phyloP scores from a whole-genome alignment of 257 asterid species.

The Solanum virginianum region DNA sequence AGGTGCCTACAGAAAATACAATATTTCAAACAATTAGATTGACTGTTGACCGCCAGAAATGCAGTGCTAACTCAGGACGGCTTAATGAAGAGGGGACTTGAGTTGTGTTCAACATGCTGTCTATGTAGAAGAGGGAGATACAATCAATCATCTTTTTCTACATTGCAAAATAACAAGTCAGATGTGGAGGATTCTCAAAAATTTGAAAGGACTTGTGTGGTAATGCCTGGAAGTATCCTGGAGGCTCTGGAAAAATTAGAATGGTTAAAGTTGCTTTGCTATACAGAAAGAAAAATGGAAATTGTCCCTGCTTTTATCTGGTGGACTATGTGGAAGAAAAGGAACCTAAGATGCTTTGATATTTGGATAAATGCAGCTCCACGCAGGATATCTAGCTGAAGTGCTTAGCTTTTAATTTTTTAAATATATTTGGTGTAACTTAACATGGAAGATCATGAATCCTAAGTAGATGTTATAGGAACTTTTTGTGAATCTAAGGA shows the following conservation, averaged over 20 bases:
- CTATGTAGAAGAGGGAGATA: neutral
- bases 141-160: neutral
- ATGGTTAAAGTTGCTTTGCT: neutral
- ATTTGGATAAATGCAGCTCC: neutral
- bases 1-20: neutral
- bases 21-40: neutral
- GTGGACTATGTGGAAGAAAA: neutral
- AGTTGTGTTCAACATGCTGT: neutral
- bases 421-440: neutral
- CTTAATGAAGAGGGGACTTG: neutral
- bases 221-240: neutral
- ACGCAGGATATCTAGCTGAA: neutral
- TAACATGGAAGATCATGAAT: neutral
- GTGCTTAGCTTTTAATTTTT: neutral
- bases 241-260: neutral
- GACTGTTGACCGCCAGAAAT: neutral
- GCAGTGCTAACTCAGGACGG: neutral
- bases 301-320: neutral
- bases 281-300: neutral
- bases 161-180: neutral
- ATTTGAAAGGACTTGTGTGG: neutral
- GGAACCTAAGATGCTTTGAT: neutral
- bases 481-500: neutral
- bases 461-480: neutral
- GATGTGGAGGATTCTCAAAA: neutral